Percentiles rank a stretch among this genome's conserved stretches.
phyloP scores from a whole-genome alignment of 495 filamentous ascomycete species.

The Neurospora tetraspora region DNA sequence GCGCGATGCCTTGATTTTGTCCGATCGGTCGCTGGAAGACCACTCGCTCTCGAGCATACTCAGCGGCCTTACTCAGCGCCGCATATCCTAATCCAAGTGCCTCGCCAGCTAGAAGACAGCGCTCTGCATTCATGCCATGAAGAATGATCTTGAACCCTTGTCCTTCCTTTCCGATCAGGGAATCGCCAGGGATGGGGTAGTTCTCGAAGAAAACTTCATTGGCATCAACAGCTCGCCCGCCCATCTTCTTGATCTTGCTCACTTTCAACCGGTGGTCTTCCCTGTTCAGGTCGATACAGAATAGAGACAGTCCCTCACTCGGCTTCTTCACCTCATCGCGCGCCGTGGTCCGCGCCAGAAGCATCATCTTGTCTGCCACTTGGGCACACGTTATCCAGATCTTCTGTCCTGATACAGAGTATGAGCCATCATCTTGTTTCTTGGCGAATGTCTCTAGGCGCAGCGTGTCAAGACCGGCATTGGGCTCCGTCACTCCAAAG shows the following conservation, averaged over 20 bases:
- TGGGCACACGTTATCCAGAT: conserved; percentile 79
- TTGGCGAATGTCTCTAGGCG: conserved; percentile 52
- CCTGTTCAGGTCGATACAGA: conserved; percentile 64
- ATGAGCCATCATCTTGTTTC: conserved; percentile 40
- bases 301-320: conserved; percentile 61
- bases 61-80: conserved; percentile 52
- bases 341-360: conserved; percentile 64
- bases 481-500: conserved; percentile 53
- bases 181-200: conserved; percentile 49
- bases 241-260: conserved; percentile 72
- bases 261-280: conserved; percentile 48
- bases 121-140: conserved; percentile 79
- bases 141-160: conserved; percentile 68
- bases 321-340: conserved; percentile 54
- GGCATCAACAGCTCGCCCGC: conserved; percentile 66
- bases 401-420: conserved; percentile 63
- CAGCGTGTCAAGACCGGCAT: conserved; percentile 66
- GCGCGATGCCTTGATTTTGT: conserved; percentile 64
- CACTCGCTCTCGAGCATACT: conserved; percentile 57
- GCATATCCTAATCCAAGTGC: conserved; percentile 69
- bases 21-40: conserved; percentile 67
- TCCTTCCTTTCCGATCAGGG: conserved; percentile 57
- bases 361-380: conserved; percentile 66
- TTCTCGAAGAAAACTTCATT: conserved; percentile 80
- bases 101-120: conserved; percentile 67